These are phyloP conservation scores for Moesziomyces sp. DNA, from an alignment of 1,284 basidiomycete species.

Conservation along the genomic window DNA sequence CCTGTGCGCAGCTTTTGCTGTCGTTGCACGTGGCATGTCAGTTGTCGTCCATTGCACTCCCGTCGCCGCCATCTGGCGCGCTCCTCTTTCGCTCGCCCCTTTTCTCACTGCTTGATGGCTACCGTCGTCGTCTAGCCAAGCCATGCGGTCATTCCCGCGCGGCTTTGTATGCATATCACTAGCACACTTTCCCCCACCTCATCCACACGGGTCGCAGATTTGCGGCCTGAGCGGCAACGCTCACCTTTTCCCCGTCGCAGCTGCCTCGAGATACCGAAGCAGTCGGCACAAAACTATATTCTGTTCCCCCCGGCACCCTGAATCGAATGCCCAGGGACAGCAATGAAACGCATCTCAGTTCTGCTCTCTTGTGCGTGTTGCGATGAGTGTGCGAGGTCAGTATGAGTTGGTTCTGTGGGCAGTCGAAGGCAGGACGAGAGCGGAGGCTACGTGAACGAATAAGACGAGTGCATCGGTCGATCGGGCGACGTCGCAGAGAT, in stretches of 20 bases:
- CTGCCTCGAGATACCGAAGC: background rate
- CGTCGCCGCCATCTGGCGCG: background rate
- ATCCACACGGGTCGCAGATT: slow-evolving; percentile 11
- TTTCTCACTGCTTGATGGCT: slow-evolving; percentile 16
- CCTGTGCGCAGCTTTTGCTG: slow-evolving; percentile 1
- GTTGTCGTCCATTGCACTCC: slow-evolving; percentile 7
- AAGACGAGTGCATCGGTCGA: background rate
- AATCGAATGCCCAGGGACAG: slow-evolving; percentile 21
- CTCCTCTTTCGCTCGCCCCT: slow-evolving; percentile 13
- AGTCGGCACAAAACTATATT: slow-evolving; percentile 29
- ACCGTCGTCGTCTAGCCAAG: slow-evolving; percentile 28
- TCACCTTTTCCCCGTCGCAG: slow-evolving; percentile 8
- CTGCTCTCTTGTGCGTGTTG: slow-evolving; percentile 2
- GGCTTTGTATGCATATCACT: slow-evolving; percentile 45
- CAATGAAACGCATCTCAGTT: slow-evolving; percentile 39
- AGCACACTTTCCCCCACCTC: slow-evolving; percentile 23
- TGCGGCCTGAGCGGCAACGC: background rate
- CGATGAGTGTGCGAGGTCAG: background rate
- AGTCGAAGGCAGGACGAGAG: too few species aligned
- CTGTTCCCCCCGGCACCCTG: slow-evolving; percentile 8
- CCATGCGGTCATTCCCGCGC: slow-evolving; percentile 31
- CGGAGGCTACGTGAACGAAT: too few species aligned
- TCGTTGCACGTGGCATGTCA: slow-evolving; percentile 7
- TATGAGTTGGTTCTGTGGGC: too few species aligned
- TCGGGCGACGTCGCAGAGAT: background rate